phyloP scores from a whole-genome alignment of 208 protist species.

The Novymonas esmeraldas region DNA sequence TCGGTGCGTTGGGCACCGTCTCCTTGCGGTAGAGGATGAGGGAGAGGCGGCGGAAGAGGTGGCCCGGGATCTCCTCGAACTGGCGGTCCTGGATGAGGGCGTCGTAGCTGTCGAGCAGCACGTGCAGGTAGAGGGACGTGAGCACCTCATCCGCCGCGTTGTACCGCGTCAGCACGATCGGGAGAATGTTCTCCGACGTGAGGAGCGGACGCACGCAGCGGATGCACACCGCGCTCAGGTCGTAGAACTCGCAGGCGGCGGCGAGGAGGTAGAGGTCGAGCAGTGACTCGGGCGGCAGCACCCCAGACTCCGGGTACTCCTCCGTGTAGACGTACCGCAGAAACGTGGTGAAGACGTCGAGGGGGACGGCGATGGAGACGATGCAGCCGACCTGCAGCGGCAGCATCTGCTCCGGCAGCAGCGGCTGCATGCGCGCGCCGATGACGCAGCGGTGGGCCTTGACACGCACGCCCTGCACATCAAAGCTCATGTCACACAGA shows the following conservation, averaged over 20 bases:
- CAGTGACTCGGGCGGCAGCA: constrained; percentile 74
- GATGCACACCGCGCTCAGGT: constrained; percentile 74
- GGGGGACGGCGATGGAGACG: constrained; percentile 73
- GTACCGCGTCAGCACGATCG: constrained; percentile 83
- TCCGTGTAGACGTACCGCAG: constrained; percentile 90
- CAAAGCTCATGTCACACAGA: constrained; percentile 88
- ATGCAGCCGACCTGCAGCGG: constrained; percentile 81
- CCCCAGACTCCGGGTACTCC: constrained; percentile 76
- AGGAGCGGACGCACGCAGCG: constrained; percentile 75
- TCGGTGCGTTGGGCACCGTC: constrained; percentile 59
- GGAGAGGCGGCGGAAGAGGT: constrained; percentile 89
- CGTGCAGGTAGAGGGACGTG: constrained; percentile 79
- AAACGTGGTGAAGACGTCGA: constrained; percentile 86
- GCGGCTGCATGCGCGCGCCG: constrained; percentile 73
- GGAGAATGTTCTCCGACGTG: constrained; percentile 82
- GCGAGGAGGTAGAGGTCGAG: constrained; percentile 85
- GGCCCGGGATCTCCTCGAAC: constrained; percentile 90
- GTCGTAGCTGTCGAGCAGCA: constrained; percentile 88
- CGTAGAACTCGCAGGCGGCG: constrained; percentile 83
- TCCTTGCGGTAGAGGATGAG: constrained; percentile 79
- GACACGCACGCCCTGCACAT: constrained; percentile 78
- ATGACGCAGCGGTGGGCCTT: constrained; percentile 92
- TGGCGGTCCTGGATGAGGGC: constrained; percentile 81
- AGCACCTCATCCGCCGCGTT: constrained; percentile 87
- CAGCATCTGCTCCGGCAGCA: constrained; percentile 79